Evolutionary conservation across 1,284 basidiomycete genomes (phyloP).

Genomic region (Rhodotorula mucilaginosa): DNA sequence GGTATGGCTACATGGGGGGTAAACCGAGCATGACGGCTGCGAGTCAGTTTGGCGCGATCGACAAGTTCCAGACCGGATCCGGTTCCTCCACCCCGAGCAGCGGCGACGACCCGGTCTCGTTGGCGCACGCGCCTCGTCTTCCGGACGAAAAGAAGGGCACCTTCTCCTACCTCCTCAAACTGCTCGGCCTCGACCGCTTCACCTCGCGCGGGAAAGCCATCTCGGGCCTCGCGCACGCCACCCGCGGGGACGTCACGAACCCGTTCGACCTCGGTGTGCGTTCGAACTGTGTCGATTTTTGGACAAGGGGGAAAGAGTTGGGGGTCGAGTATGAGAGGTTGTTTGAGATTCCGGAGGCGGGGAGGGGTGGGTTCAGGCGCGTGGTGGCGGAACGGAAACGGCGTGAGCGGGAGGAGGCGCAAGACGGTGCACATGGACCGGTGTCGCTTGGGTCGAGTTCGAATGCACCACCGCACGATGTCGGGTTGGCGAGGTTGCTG

Average conservation of each 20-base stretch:
- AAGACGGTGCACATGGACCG: too few relatives aligned
- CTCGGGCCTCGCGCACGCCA: background rate
- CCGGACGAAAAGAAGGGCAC: background rate
- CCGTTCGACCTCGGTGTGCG: slow-evolving; percentile 86
- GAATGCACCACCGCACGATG: too few relatives aligned
- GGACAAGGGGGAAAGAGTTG: slow-evolving; percentile 77
- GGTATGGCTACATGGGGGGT: slow-evolving; percentile 90
- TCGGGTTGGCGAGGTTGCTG: too few relatives aligned
- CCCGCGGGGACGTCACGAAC: slow-evolving; percentile 65
- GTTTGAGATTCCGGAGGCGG: slow-evolving; percentile 72
- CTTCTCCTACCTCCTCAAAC: slow-evolving; percentile 71
- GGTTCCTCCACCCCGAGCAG: slow-evolving; percentile 32
- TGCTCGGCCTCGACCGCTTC: slow-evolving; percentile 89
- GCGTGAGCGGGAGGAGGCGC: slow-evolving; percentile 17
- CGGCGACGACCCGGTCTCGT: slow-evolving; percentile 28
- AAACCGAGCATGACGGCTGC: slow-evolving; percentile 20
- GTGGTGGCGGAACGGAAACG: slow-evolving; percentile 20
- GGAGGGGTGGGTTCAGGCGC: slow-evolving; percentile 14
- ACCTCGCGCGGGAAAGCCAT: slow-evolving; percentile 52
- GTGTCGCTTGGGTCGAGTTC: too few relatives aligned
- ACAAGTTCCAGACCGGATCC: background rate
- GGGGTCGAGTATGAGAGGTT: slow-evolving; percentile 84
- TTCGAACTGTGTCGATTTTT: slow-evolving; percentile 93
- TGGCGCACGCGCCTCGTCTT: slow-evolving; percentile 25
- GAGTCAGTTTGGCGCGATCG: slow-evolving; percentile 6